Evolutionary conservation across 352 stramenopile genomes (phyloP).

Genomic region (Pythium oligandrum): DNA sequence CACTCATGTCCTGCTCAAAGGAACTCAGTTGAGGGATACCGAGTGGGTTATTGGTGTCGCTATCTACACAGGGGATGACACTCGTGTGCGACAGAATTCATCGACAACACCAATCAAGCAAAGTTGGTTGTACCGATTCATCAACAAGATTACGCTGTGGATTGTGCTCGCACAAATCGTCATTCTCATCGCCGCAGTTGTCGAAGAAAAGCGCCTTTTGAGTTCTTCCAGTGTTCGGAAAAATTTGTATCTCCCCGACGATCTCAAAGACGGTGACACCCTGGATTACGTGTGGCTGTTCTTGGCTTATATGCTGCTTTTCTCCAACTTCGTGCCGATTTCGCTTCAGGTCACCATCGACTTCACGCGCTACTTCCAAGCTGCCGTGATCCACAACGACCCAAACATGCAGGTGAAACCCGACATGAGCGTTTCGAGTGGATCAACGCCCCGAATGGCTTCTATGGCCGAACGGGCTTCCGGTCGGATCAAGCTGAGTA

Average conservation of each 20-base stretch:
- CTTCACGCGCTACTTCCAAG: conserved; percentile 93
- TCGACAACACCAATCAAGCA: conserved; percentile 77
- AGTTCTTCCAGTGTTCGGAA: conserved; percentile 38
- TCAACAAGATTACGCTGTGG: conserved; percentile 79
- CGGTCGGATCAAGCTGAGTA: too few species aligned
- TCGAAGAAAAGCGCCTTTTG: conserved; percentile 47
- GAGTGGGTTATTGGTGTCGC: conserved; percentile 90
- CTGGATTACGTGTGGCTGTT: conserved; percentile 83
- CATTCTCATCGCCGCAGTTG: conserved; percentile 52
- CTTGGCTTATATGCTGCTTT: conserved; percentile 93
- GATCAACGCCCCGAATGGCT: conserved; percentile 67
- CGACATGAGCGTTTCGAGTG: conserved; percentile 31
- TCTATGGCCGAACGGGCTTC: too few species aligned
- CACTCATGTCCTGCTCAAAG: conserved; percentile 70
- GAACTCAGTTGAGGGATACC: conserved; percentile 91
- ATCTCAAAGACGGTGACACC: conserved; percentile 20
- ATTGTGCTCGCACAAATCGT: conserved; percentile 62
- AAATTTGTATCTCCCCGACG: conserved; percentile 58
- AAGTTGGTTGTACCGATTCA: conserved; percentile 78
- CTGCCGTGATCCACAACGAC: conserved; percentile 93
- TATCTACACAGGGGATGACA: conserved; percentile 92
- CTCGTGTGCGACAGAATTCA: conserved; percentile 90
- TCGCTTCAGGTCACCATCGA: conserved; percentile 97
- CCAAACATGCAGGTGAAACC: conserved; percentile 79
- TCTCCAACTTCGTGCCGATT: conserved; percentile 97